These are phyloP conservation scores for Globisporangium ultimum DNA, from an alignment of 352 stramenopile species.

Conservation along the genomic window DNA sequence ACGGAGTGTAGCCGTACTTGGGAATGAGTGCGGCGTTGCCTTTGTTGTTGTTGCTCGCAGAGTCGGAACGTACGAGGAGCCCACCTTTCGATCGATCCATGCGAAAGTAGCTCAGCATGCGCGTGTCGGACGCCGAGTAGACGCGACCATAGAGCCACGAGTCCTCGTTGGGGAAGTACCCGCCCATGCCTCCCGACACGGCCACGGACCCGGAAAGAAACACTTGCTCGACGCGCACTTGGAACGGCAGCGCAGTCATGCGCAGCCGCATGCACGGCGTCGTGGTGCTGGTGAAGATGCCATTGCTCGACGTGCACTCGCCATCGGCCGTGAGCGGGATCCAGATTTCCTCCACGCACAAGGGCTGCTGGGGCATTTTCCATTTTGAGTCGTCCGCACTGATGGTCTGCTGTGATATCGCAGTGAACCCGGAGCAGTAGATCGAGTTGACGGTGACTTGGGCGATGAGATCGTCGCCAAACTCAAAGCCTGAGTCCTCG, in stretches of 20 bases:
- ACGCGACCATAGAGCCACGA: constrained; percentile 69
- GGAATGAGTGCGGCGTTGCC: constrained; percentile 53
- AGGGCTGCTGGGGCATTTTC: constrained; percentile 55
- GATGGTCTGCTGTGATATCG: constrained; percentile 34
- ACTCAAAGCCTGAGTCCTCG: constrained; percentile 84
- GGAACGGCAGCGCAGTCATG: constrained; percentile 73
- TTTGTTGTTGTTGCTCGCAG: constrained; percentile 72
- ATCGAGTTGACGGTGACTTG: constrained; percentile 70
- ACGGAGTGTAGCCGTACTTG: constrained; percentile 53
- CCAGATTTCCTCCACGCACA: constrained; percentile 81
- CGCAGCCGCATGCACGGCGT: constrained; percentile 69
- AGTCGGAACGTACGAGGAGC: constrained; percentile 60
- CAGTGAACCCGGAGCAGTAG: constrained; percentile 77
- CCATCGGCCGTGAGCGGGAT: constrained; percentile 42
- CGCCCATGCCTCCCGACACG: constrained; percentile 70
- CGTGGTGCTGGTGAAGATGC: background rate
- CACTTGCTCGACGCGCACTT: constrained; percentile 61
- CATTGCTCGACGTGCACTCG: constrained; percentile 14
- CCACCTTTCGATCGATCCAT: constrained; percentile 67
- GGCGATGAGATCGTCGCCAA: constrained; percentile 80
- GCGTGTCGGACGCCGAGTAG: constrained; percentile 62
- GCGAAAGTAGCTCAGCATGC: constrained; percentile 74
- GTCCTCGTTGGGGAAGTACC: constrained; percentile 54
- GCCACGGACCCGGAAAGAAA: constrained; percentile 36
- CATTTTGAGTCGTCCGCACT: constrained; percentile 60